Conservation (phyloP, 2,329 filamentous ascomycete species). For the Sporothrix mexicana region DNA sequence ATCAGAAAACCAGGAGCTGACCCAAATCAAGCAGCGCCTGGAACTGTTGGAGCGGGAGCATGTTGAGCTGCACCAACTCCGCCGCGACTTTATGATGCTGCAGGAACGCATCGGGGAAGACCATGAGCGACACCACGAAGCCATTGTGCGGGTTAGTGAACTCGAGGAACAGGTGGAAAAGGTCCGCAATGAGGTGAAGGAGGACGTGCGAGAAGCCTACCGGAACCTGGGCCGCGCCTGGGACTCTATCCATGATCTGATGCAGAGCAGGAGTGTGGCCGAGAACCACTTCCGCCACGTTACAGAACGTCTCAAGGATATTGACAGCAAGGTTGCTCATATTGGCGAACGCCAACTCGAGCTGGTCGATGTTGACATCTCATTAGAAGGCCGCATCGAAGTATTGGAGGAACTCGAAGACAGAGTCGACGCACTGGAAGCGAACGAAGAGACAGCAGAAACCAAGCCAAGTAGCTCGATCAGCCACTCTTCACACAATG, state of each 20-base stretch:
- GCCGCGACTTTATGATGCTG: constrained; percentile 42
- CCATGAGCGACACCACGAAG: constrained; percentile 47
- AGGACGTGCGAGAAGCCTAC: constrained; percentile 61
- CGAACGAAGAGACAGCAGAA: constrained; percentile 12
- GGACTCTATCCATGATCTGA: constrained; percentile 56
- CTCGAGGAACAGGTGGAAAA: constrained; percentile 62
- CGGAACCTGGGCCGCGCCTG: constrained; percentile 61
- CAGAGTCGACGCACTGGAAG: constrained; percentile 42
- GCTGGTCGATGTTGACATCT: constrained; percentile 56
- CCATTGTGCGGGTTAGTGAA: constrained; percentile 53
- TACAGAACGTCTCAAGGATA: constrained; percentile 49
- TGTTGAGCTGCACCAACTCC: constrained; percentile 38
- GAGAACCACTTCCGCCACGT: constrained; percentile 50
- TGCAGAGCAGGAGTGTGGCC: constrained; percentile 47
- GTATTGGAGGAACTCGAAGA: constrained; percentile 50
- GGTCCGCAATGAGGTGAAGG: constrained; percentile 56
- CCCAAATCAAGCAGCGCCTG: constrained; percentile 55
- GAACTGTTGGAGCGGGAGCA: constrained; percentile 54
- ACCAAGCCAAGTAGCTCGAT: background rate
- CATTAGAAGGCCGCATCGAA: constrained; percentile 62
- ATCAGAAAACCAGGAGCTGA: constrained; percentile 54
- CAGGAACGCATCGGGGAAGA: constrained; percentile 39
- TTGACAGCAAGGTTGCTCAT: constrained; percentile 52
- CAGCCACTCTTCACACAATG: constrained; percentile 33
- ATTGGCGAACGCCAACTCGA: constrained; percentile 57